Base-by-base conservation (phyloP, 441 rosid genomes). In the Syzygium malaccense region DNA sequence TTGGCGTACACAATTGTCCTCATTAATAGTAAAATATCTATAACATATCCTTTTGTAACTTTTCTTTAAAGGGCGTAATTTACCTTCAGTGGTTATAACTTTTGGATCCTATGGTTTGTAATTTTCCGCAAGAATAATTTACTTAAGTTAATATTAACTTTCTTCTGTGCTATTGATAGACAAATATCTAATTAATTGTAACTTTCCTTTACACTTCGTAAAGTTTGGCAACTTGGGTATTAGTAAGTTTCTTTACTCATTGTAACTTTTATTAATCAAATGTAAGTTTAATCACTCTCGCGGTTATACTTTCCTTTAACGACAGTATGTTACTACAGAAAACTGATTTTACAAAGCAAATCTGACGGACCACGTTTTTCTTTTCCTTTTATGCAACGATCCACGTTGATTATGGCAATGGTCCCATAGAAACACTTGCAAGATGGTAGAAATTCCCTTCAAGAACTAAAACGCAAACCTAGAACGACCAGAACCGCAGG, bases 351-450 rank as follows among this genome's bases (percentile, higher is more conserved):
- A 20, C 25, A 55, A 55, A 19, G 25, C 57, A 55, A 4, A 55
- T 19, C 4, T 19, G 57, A 55, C 9, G 57, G 23, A 55, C 19
- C 57, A 0, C 10, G 10, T 8, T 55, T 6, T 18, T 55, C 18
- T 11, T 62, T n/a, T 7, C 19, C 41, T 64, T 66, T 28, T 28
- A 60, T 0, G 8, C 68, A 60, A 28, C 2, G 18, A 60, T 60
- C n/a, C 78, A 17, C 0, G 0, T 66, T 66, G 45, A 8, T 17
- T 66, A 8, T 32, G 0, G 45, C 45, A 66, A 66, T 18, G 41
- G 0, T 66, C 78, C 45, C 25, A 32, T 32, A 18, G 4, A 23
- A 66, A 32, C 37, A 4, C 45, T 18, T 18, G 14, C 3, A 45
- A 66, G 45, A 66, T 2, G 20, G 25, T 32, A 66, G 0, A 66